Conservation (phyloP, 2,329 filamentous ascomycete species). For the Zarea fungicola region DNA sequence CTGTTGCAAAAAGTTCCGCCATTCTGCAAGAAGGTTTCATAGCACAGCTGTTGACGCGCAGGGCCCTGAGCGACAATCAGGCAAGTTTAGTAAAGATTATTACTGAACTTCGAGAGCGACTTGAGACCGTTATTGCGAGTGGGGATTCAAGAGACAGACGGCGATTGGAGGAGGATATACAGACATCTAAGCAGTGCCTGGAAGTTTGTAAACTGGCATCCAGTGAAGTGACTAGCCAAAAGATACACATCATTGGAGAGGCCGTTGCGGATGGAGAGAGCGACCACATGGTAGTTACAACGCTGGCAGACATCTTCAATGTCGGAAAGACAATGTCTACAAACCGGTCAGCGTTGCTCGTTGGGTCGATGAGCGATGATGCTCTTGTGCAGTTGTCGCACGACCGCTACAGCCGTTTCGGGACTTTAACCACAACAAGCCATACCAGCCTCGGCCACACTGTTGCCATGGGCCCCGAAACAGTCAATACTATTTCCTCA, state of each 20-base stretch:
- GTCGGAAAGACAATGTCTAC: conserved; percentile 31
- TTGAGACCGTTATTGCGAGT: conserved; percentile 22
- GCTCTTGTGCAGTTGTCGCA: conserved; percentile 16
- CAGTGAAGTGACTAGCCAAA: conserved; percentile 25
- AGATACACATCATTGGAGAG: conserved; percentile 31
- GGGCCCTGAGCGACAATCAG: conserved; percentile 27
- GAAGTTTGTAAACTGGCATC: conserved; percentile 33
- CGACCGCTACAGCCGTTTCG: conserved; percentile 20
- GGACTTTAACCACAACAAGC: conserved; percentile 4
- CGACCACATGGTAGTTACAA: conserved; percentile 36
- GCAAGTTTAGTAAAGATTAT: conserved; percentile 27
- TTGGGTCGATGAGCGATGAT: conserved; percentile 31
- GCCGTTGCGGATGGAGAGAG: conserved; percentile 31
- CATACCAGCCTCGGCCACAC: neutral
- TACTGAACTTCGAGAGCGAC: conserved; percentile 27
- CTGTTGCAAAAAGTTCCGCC: neutral
- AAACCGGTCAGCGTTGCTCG: conserved; percentile 28
- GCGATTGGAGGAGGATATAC: conserved; percentile 29
- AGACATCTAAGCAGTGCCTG: conserved; percentile 30
- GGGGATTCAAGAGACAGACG: conserved; percentile 22
- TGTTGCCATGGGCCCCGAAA: neutral
- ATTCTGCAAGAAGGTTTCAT: conserved; percentile 21
- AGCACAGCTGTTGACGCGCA: conserved; percentile 27
- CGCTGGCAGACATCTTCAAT: conserved; percentile 36
- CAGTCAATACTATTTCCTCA: neutral